Evolutionary conservation across 2,329 filamentous ascomycete species (phyloP), one percentile per base, ranked within the genome.

Genomic region (Curvularia sp.): DNA sequence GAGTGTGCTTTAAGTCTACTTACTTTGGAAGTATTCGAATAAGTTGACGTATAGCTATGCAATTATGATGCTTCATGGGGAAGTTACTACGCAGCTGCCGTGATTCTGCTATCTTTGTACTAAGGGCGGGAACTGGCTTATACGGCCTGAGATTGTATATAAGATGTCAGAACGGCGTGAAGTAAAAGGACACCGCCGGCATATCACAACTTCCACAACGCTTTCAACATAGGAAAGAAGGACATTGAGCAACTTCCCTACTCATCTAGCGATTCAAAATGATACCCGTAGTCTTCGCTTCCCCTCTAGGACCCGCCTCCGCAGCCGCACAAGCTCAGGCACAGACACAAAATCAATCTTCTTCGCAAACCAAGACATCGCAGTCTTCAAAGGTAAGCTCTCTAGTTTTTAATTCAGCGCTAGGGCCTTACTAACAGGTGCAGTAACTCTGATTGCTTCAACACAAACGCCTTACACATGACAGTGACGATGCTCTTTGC

Each of bases 291-390:
- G 34, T 49, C 21, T 49, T 49, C 8, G 34, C 32, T 5, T 49
- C 47, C 6, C 32, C 47, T n/a, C 21, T 49, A 15, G 47, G 47
- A 28, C 32, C 47, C 23, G 47, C 47, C 1, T 15, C 25, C 18
- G 47, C 47, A 49, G 47, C 47, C 9, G 47, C 47, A 5, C 32
- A 39, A 39, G 32, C 47, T 9, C 32, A 39, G n/a, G 47, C 32
- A 15, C 47, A 49, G 30, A 15, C 47, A 39, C 23, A 19, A 3
- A 7, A 12, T n/a, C 34, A 49, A 36, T 39, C 47, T 19, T 38
- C 46, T 9, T 49, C 47, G 38, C 23, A 38, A n/a, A 27, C 9
- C 21, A 34, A 38, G n/a, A 27, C 47, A 7, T 49, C 47, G 9
- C 32, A 49, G 15, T 49, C 47, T 18, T 49, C 47, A 6, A 49